Conservation (phyloP, 2,329 filamentous ascomycete genomes). For the Thielaviopsis ethacetica region DNA sequence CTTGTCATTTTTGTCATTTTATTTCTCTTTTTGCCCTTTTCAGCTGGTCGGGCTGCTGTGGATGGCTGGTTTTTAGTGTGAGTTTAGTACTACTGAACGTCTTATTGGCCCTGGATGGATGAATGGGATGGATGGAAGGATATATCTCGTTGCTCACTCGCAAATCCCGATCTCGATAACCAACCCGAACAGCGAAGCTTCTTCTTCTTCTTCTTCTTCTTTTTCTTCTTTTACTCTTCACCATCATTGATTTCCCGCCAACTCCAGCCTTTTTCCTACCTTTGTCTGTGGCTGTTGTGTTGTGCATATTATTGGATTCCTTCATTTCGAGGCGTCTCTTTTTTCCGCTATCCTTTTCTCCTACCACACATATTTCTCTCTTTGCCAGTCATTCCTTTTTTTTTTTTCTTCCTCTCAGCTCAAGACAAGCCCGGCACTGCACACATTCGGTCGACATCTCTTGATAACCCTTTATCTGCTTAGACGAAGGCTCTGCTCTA, state of each 20-base stretch:
- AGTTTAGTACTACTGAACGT: too few species aligned
- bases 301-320: not conserved
- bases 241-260: not conserved
- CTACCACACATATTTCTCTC: not conserved
- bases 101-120: not conserved
- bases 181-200: not conserved
- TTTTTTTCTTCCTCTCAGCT: not conserved
- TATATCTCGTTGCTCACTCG: not conserved
- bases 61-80: not conserved
- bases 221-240: not conserved
- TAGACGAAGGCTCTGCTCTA: not conserved
- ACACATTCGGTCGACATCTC: not conserved
- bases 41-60: not conserved
- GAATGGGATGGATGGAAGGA: not conserved
- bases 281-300: not conserved
- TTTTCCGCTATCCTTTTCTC: not conserved
- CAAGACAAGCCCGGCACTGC: not conserved
- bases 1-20: not conserved
- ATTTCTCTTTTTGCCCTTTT: not conserved
- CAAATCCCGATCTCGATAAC: not conserved
- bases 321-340: slow-evolving; percentile 8
- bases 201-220: not conserved
- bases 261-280: not conserved
- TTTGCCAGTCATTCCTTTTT: not conserved
- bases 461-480: not conserved